phyloP scores from a whole-genome alignment of 2,329 filamentous ascomycete species.

The Zasmidium cellare region DNA sequence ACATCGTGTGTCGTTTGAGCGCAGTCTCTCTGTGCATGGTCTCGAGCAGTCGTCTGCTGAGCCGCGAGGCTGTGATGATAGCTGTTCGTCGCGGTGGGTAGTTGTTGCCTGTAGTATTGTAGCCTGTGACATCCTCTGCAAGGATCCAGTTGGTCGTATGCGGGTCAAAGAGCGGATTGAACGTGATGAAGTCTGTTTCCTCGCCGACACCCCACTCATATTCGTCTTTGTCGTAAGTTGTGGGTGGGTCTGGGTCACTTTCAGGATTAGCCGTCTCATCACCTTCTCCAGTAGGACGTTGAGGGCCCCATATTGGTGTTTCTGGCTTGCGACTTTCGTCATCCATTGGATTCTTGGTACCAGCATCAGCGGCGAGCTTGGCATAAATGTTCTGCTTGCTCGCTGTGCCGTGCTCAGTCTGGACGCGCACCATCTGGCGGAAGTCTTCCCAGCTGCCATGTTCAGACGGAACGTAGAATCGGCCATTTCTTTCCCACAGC shows the following conservation, averaged over 20 bases:
- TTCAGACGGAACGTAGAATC: conserved; percentile 72
- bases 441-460: conserved; percentile 75
- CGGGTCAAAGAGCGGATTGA: conserved; percentile 75
- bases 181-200: conserved; percentile 72
- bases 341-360: conserved; percentile 42
- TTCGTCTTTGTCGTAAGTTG: conserved; percentile 55
- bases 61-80: conserved; percentile 69
- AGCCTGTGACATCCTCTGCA: conserved; percentile 68
- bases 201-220: conserved; percentile 68
- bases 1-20: conserved; percentile 69
- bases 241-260: conserved; percentile 55
- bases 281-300: conserved; percentile 41
- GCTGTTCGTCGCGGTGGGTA: conserved; percentile 67
- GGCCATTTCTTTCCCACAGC: conserved; percentile 75
- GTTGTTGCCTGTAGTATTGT: conserved; percentile 51
- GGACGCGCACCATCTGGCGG: conserved; percentile 61
- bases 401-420: conserved; percentile 57
- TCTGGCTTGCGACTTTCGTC: conserved; percentile 42
- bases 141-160: conserved; percentile 73
- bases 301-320: conserved; percentile 52
- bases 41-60: conserved; percentile 65
- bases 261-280: conserved; percentile 52
- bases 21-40: conserved; percentile 77
- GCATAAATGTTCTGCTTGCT: conserved; percentile 46
- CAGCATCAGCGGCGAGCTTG: conserved; percentile 33